Base-by-base conservation (phyloP, 345 rosid genomes). In the Ceriops decandra region DNA sequence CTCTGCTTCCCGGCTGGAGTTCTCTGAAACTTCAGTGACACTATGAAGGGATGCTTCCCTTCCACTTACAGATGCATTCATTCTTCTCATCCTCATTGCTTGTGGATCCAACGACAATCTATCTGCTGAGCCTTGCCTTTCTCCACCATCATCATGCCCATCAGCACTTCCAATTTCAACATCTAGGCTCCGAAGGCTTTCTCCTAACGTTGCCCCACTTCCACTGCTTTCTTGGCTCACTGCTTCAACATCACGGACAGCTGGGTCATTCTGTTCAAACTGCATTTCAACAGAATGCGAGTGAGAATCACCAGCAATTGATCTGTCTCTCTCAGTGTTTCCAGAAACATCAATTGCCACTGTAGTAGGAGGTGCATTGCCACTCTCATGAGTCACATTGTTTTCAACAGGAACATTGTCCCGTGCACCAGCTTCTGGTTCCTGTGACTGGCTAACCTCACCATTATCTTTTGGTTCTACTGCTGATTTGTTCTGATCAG, bases 111-210 rank as follows among this genome's bases (percentile, higher is more conserved):
- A 71, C 36, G 79, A 64, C 64, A 71, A 74, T 81, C 93, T 77
- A 68, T 86, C 95, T 2, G 86, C 79, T 49, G 87, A 72, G 70
- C 91, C 87, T 77, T 85, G 95, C 79, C 98, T 89, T 67, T 93
- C 98, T 38, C 90, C 90, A 75, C 91, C 95, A 73, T 91, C 98
- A 70, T 91, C 98, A 79, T 88, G 98, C 46, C 96, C 97, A 89
- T 93, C 98, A 51, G 96, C 97, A 81, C 98, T 93, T 72, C 98
- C 98, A 52, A 93, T 93, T 76, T 93, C 97, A 81, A 93, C 98
- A 77, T 93, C 98, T 64, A 93, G 79, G 81, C 98, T 93, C 73
- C 97, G 85, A 46, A 91, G 96, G 81, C 97, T 93, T 79, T 93
- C 98, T 58, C 97, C 97, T 60, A 93, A 82, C 49, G 98, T 91